These are phyloP conservation scores for Xylariaceae sp. DNA, from an alignment of 2,329 filamentous ascomycete species.

Conservation along the genomic window DNA sequence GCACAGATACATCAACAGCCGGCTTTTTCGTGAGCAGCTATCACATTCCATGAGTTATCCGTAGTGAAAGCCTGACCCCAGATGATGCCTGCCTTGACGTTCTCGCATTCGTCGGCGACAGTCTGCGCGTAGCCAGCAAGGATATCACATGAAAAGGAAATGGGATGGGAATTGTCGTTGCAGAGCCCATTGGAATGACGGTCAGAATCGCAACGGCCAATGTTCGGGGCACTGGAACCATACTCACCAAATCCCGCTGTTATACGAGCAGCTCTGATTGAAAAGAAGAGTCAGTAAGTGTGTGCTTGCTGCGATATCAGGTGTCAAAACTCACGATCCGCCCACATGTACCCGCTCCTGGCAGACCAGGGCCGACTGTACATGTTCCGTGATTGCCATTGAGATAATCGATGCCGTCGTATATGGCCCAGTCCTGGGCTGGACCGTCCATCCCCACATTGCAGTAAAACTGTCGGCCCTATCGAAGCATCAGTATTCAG, in stretches of 20 bases:
- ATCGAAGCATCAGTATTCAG: too few species aligned
- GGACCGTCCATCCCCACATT: not conserved
- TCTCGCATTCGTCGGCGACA: not conserved
- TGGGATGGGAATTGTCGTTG: not conserved
- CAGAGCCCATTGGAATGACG: not conserved
- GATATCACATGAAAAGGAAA: not conserved
- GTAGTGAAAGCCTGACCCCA: not conserved
- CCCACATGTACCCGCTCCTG: not conserved
- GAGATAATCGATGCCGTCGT: not conserved
- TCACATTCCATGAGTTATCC: not conserved
- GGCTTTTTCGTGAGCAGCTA: not conserved
- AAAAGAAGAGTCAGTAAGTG: too few species aligned
- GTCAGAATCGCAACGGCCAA: not conserved
- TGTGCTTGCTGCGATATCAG: not conserved
- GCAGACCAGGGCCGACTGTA: not conserved
- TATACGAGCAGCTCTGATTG: not conserved
- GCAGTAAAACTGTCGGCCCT: not conserved
- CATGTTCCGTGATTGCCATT: not conserved
- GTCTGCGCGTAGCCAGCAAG: not conserved
- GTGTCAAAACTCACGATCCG: too few species aligned
- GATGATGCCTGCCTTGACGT: not conserved
- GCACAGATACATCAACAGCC: too few species aligned
- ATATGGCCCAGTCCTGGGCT: not conserved
- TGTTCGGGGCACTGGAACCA: not conserved
- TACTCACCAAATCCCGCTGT: conserved; percentile 1